Evolutionary conservation across 2,329 filamentous ascomycete species (phyloP).

Genomic region (Sporothrix euskadiensis): DNA sequence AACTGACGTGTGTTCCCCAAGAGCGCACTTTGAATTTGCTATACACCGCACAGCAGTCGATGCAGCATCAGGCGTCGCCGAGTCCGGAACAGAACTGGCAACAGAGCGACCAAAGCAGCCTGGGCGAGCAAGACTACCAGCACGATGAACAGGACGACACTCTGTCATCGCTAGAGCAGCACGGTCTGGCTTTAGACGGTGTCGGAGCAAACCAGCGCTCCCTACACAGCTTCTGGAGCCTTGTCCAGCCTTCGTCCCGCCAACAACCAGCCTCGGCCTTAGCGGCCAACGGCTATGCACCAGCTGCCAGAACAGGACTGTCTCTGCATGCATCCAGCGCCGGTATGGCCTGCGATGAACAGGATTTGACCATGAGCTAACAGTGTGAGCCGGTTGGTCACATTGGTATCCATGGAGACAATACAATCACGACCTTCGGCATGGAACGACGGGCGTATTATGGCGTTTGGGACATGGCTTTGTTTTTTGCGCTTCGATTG

Average conservation of each 20-base stretch:
- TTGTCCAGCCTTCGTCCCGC: conserved; percentile 39
- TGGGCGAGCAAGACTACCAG: background rate
- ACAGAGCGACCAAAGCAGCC: background rate
- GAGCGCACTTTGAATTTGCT: conserved; percentile 60
- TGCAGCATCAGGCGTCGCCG: conserved; percentile 3
- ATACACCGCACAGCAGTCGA: conserved; percentile 48
- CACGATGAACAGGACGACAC: background rate
- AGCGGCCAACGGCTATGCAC: background rate
- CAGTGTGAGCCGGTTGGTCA: background rate
- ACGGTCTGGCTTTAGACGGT: background rate
- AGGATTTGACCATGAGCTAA: background rate
- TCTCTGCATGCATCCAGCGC: background rate
- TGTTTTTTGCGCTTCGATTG: background rate
- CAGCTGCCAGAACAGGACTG: background rate
- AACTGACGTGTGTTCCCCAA: conserved; percentile 36
- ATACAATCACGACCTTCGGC: background rate
- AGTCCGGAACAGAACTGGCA: background rate
- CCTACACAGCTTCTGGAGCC: conserved; percentile 63
- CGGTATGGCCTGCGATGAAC: background rate
- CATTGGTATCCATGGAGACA: background rate
- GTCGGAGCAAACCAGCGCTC: conserved; percentile 48
- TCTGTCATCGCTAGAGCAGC: background rate
- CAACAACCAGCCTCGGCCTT: conserved; percentile 27
- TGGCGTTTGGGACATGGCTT: background rate
- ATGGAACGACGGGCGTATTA: background rate